These are phyloP conservation scores for Diospyros lotus DNA, from an alignment of 148 eudicot genomes.

Conservation along the genomic window DNA sequence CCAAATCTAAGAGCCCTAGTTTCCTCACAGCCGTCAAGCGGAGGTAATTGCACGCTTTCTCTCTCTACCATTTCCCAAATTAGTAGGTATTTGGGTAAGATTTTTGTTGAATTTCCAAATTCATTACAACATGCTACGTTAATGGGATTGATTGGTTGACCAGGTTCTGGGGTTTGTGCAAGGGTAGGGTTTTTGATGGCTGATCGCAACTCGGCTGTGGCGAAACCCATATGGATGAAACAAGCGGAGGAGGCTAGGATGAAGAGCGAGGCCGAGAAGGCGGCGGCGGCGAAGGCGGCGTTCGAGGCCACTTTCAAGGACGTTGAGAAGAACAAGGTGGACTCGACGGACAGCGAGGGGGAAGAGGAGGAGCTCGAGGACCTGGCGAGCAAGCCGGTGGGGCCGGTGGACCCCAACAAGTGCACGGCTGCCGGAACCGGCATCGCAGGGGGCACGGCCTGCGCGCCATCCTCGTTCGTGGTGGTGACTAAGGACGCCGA, in stretches of 20 bases:
- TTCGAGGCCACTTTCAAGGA: constrained; percentile 93
- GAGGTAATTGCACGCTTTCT: no score
- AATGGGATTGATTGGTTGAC: neutral
- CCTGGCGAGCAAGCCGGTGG: constrained; percentile 60
- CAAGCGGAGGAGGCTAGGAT: constrained; percentile 96
- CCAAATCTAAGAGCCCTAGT: no score
- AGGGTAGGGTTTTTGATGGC: constrained; percentile 49
- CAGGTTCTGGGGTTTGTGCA: neutral
- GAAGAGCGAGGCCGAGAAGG: constrained; percentile 89
- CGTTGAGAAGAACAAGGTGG: constrained; percentile 44
- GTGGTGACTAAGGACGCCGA: constrained; percentile 83
- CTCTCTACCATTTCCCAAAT: no score
- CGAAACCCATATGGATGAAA: constrained; percentile 85
- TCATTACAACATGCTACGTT: neutral
- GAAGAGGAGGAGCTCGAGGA: constrained; percentile 46
- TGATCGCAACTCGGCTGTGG: constrained; percentile 51
- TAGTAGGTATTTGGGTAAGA: no score
- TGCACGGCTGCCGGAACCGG: constrained; percentile 94
- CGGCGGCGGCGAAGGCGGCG: constrained; percentile 92
- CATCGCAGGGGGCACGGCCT: constrained; percentile 81
- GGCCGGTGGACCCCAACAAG: constrained; percentile 77
- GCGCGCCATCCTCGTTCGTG: constrained; percentile 53
- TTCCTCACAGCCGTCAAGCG: no score
- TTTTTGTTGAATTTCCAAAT: no score
- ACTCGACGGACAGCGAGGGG: constrained; percentile 56